Evolutionary conservation across 441 rosid genomes (phyloP).

Genomic region (Heliophila coronopifolia): DNA sequence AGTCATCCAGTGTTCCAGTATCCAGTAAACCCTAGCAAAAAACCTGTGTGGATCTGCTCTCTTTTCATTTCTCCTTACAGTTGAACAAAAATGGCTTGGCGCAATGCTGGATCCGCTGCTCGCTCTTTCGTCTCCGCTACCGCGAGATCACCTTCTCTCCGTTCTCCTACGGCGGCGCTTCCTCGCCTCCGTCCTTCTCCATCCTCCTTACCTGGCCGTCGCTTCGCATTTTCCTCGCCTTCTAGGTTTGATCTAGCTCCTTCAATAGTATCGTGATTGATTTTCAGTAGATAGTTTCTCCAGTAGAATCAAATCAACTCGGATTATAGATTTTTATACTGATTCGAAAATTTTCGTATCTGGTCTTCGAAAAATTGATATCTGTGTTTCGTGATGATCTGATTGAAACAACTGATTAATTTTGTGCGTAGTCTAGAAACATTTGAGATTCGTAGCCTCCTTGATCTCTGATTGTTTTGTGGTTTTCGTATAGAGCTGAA

Average conservation of each 20-base stretch:
- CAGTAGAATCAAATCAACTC: background rate
- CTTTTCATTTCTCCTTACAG: slow-evolving; percentile 9
- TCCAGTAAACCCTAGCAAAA: slow-evolving; percentile 24
- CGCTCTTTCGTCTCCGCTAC: slow-evolving; percentile 33
- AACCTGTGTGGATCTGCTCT: background rate
- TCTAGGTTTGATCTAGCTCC: slow-evolving; percentile 37
- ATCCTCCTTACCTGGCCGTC: slow-evolving; percentile 39
- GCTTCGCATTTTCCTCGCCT: slow-evolving; percentile 44
- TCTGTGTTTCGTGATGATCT: too few species aligned
- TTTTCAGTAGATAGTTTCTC: background rate
- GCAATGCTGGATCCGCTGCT: slow-evolving; percentile 36
- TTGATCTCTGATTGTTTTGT: too few species aligned
- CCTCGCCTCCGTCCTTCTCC: slow-evolving; percentile 36
- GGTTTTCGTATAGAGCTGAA: too few species aligned
- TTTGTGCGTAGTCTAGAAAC: background rate
- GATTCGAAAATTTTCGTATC: background rate
- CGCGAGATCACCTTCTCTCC: slow-evolving; percentile 50
- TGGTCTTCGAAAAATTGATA: background rate
- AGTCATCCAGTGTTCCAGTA: too few species aligned
- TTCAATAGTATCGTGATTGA: background rate
- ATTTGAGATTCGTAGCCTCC: background rate
- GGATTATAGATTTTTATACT: background rate
- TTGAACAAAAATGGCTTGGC: slow-evolving; percentile 37
- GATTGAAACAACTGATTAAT: too few species aligned
- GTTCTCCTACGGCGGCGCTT: slow-evolving; percentile 39